These are phyloP conservation scores for Musa balbisiana DNA, from an alignment of 202 grass and related monocot species.

Conservation along the genomic window DNA sequence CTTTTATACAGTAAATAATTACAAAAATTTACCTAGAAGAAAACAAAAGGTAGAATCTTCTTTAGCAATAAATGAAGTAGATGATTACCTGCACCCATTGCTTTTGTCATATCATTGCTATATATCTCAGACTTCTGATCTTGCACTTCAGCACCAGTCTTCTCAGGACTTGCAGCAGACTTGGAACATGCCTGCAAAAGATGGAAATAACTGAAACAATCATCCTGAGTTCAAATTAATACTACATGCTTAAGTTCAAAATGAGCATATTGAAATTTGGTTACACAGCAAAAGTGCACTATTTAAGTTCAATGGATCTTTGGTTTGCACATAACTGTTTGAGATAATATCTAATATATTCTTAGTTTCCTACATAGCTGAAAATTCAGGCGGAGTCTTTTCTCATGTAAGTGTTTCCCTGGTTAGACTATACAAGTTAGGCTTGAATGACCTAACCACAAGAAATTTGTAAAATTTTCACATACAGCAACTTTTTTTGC, in stretches of 20 bases:
- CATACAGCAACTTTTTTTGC: too few species aligned
- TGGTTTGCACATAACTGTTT: too few species aligned
- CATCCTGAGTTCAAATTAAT: not conserved
- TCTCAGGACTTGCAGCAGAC: constrained; percentile 51
- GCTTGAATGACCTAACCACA: too few species aligned
- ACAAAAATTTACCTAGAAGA: not conserved
- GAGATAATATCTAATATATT: too few species aligned
- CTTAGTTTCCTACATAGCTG: too few species aligned
- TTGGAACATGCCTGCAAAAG: constrained; percentile 32
- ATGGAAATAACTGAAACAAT: not conserved
- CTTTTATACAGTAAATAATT: not conserved
- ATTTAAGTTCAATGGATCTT: too few species aligned
- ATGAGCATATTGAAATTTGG: too few species aligned
- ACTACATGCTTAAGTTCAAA: not conserved
- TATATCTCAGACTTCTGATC: constrained; percentile 56
- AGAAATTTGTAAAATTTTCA: too few species aligned
- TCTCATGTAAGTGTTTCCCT: too few species aligned
- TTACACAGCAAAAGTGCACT: too few species aligned
- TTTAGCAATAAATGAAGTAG: not conserved
- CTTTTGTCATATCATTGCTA: constrained; percentile 74
- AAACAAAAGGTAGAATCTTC: not conserved
- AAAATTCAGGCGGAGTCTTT: too few species aligned
- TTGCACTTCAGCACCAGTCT: constrained; percentile 30
- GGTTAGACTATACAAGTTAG: too few species aligned
- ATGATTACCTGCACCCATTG: constrained; percentile 79